Evolutionary conservation across 345 rosid species (phyloP), one percentile per base, ranked within the genome.

Genomic region (Citrus sp.): DNA sequence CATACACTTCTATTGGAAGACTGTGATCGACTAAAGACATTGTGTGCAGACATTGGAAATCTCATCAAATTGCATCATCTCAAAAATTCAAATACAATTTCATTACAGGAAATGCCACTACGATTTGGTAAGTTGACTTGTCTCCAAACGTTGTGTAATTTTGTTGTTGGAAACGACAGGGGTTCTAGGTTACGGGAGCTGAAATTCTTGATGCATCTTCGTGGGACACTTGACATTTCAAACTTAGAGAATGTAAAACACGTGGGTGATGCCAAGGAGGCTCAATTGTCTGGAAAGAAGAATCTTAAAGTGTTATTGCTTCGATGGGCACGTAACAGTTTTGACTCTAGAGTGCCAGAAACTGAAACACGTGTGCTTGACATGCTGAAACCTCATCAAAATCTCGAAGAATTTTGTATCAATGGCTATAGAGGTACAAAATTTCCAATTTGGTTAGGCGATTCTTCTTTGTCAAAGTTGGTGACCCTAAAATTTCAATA

Each of bases 231-330:
- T 37, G 9, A 25, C 3, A 78, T 78, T 38, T 54, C 54, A 2
- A 24, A 37, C 2, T 32, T 72, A 46, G 60, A 63, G 22, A 78
- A 72, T 55, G 63, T 72, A 65, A 25, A 35, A 13, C 28, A 62
- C 30, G 24, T 4, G 10, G 9, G 54, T 3, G 59, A 54, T 64
- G 80, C 86, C 63, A 78, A 60, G 56, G 79, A 73, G 4, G 83
- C 83, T 71, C 49, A 78, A 24, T 25, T 84, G 54, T 73, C 73
- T 51, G 60, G 74, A 28, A 86, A 84, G 76, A 46, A 21, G 38
- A 21, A 79, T 73, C 85, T 87, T 70, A 75, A 83, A 30, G 71
- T 32, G 46, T 34, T 89, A 72, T 63, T 30, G 25, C 27, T 72
- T 10, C 28, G 37, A n/a, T 79, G 81, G 81, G 24, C 40, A 72